Conservation (phyloP, 2,329 filamentous ascomycete species). For the Thelonectria rubi region DNA sequence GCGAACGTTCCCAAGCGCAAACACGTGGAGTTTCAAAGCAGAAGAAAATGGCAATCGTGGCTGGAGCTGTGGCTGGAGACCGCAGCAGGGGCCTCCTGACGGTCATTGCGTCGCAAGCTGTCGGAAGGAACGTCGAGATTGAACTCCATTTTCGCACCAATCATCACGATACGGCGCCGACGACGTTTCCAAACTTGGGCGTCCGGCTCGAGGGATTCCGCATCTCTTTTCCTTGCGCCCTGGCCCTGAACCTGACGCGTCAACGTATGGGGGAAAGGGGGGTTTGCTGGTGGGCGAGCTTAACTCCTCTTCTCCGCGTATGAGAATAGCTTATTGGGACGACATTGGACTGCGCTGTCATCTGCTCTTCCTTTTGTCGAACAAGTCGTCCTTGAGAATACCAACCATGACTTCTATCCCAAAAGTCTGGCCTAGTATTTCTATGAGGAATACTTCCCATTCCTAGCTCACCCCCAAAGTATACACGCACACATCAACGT, state of each 20-base stretch:
- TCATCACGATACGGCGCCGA: neutral
- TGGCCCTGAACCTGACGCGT: neutral
- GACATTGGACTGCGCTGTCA: neutral
- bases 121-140: neutral
- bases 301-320: conserved; percentile 16
- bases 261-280: neutral
- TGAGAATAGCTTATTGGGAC: conserved; percentile 18
- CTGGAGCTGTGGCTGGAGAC: conserved; percentile 28
- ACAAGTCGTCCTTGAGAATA: too few species aligned
- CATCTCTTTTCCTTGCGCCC: neutral
- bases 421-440: too few species aligned
- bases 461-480: too few species aligned
- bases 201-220: conserved; percentile 4
- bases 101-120: neutral
- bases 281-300: conserved; percentile 10
- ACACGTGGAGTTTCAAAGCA: conserved; percentile 32
- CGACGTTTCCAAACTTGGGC: neutral
- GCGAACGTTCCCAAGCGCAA: conserved; percentile 19
- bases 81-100: conserved; percentile 1
- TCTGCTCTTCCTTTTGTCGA: too few species aligned
- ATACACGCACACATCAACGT: neutral
- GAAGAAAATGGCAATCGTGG: neutral
- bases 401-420: too few species aligned
- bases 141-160: conserved; percentile 22
- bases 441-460: too few species aligned